Evolutionary conservation across 441 rosid species (phyloP).

Genomic region (Kokia cookei): DNA sequence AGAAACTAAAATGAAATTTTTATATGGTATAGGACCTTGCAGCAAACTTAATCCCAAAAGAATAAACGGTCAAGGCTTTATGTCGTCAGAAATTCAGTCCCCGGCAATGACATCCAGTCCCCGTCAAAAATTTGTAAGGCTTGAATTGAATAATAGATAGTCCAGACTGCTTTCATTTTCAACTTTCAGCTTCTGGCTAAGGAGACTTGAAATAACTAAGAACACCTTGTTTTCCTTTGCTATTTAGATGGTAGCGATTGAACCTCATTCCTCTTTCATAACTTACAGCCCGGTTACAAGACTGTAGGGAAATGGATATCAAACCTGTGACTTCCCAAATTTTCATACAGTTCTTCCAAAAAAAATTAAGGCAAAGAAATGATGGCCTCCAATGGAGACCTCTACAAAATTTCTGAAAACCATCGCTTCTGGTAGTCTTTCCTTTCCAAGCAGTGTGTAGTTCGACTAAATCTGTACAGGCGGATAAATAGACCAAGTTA

Average conservation of each 20-base stretch:
- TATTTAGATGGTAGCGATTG: neutral
- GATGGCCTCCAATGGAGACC: slow-evolving; percentile 8
- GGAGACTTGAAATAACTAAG: neutral
- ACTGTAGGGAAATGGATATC: neutral
- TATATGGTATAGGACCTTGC: no score
- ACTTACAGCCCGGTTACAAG: neutral
- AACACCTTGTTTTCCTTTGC: neutral
- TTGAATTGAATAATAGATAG: no score
- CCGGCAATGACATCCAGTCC: no score
- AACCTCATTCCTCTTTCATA: neutral
- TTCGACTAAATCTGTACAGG: slow-evolving; percentile 1
- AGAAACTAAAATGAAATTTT: no score
- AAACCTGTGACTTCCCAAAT: neutral
- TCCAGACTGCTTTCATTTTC: no score
- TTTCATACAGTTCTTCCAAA: neutral
- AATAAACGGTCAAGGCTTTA: no score
- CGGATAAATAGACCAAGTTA: neutral
- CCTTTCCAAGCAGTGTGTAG: neutral
- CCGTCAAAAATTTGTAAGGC: no score
- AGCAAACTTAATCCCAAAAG: no score
- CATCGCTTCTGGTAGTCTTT: neutral
- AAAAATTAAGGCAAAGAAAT: neutral
- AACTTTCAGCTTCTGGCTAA: no score
- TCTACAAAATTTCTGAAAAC: slow-evolving; percentile 4
- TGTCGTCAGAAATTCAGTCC: no score